These are phyloP conservation scores for Mallotus repandus DNA, from an alignment of 441 rosid species.

Conservation along the genomic window DNA sequence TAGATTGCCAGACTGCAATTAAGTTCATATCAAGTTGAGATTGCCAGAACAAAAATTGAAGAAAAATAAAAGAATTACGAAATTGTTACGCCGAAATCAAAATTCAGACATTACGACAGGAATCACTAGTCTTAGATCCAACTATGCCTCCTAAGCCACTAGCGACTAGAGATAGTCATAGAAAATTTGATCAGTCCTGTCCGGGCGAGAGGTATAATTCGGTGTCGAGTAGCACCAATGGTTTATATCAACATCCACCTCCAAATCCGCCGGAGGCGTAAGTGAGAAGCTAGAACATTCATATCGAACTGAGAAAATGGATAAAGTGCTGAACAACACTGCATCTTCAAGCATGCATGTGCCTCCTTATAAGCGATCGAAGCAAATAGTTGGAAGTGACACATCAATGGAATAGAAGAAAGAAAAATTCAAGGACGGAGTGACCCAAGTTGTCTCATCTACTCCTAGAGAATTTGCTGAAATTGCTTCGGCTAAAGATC, in stretches of 20 bases:
- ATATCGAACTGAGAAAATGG: background rate
- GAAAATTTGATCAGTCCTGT: background rate
- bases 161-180: background rate
- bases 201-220: background rate
- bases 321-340: background rate
- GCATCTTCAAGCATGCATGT: background rate
- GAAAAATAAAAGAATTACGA: no score
- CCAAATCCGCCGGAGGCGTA: background rate
- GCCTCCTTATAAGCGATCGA: slow-evolving; percentile 30
- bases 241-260: background rate
- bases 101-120: no score
- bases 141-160: background rate
- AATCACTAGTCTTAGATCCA: no score
- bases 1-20: slow-evolving; percentile 48
- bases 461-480: slow-evolving; percentile 56
- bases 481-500: slow-evolving; percentile 39
- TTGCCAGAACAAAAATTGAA: slow-evolving; percentile 23
- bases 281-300: background rate
- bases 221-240: background rate
- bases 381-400: slow-evolving; percentile 32
- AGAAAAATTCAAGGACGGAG: slow-evolving; percentile 29
- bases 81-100: no score
- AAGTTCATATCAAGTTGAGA: slow-evolving; percentile 50
- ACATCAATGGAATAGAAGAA: slow-evolving; percentile 23
- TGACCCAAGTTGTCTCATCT: slow-evolving; percentile 37